These are phyloP conservation scores for Alternaria alternata DNA, from an alignment of 2,329 filamentous ascomycete genomes.

Conservation along the genomic window DNA sequence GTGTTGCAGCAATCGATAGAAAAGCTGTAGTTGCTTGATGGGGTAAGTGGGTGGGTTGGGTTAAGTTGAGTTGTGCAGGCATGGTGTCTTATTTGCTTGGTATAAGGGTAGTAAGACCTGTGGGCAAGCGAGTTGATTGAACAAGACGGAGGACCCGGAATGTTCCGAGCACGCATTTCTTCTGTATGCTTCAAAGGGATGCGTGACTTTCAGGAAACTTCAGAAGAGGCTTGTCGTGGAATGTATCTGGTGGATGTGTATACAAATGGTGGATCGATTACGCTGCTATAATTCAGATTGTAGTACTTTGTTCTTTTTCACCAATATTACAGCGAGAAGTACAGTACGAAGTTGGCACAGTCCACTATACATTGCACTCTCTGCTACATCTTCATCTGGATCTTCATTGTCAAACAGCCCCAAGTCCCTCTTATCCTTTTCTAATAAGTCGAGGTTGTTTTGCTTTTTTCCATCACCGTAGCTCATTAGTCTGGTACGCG, in stretches of 20 bases:
- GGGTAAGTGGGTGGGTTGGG: not conserved
- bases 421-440: not conserved
- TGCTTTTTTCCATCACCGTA: not conserved
- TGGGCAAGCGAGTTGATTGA: not conserved
- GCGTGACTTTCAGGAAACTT: not conserved
- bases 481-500: not conserved
- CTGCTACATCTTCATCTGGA: not conserved
- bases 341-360: not conserved
- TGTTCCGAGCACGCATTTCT: not conserved
- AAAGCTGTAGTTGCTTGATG: not conserved
- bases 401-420: not conserved
- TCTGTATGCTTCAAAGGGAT: not conserved
- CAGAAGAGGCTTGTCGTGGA: not conserved
- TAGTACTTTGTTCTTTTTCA: not conserved
- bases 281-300: not conserved
- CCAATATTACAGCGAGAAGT: not conserved
- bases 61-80: not conserved
- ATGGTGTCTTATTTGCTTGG: not conserved
- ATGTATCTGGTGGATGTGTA: not conserved
- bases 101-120: not conserved
- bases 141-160: not conserved
- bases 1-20: constrained; percentile 3
- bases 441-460: not conserved
- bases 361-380: not conserved
- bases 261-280: not conserved